Conservation (phyloP, 2,329 filamentous ascomycete species). For the Emergomyces africanus region DNA sequence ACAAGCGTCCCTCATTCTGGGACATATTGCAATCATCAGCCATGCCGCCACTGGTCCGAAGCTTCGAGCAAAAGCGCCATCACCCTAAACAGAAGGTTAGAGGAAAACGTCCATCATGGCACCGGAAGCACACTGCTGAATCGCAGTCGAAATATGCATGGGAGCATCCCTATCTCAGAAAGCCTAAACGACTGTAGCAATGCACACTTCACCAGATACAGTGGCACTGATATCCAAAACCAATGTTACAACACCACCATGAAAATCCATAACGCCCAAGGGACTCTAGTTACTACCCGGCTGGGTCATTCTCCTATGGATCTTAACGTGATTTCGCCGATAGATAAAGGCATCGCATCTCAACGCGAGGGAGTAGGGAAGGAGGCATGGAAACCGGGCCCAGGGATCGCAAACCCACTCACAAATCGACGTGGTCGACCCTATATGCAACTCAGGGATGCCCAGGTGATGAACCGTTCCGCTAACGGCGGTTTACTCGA, state of each 20-base stretch:
- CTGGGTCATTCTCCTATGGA: not conserved
- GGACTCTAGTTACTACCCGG: not conserved
- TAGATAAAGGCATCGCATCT: not conserved
- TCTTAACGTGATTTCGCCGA: not conserved
- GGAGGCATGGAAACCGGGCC: not conserved
- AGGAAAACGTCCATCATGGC: not conserved
- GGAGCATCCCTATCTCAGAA: slow-evolving; percentile 25
- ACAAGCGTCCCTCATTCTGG: not conserved
- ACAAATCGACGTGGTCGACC: not conserved
- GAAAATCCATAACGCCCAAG: not conserved
- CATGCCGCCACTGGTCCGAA: not conserved
- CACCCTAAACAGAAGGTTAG: not conserved
- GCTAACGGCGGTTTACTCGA: not conserved
- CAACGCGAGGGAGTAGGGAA: not conserved
- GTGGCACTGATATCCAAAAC: not conserved
- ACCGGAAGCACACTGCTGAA: slow-evolving; percentile 1
- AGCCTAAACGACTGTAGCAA: not conserved
- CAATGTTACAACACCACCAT: not conserved
- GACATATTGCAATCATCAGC: not conserved
- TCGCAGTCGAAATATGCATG: slow-evolving; percentile 19
- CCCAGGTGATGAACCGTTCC: not conserved
- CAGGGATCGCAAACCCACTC: not conserved
- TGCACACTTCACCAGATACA: not conserved
- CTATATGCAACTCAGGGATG: not conserved
- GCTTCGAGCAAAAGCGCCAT: not conserved